Percentiles rank a stretch among this genome's conserved stretches.
Evolutionary conservation across 2,329 filamentous ascomycete species (phyloP).

Genomic region (Ilyonectria mors-panacis): DNA sequence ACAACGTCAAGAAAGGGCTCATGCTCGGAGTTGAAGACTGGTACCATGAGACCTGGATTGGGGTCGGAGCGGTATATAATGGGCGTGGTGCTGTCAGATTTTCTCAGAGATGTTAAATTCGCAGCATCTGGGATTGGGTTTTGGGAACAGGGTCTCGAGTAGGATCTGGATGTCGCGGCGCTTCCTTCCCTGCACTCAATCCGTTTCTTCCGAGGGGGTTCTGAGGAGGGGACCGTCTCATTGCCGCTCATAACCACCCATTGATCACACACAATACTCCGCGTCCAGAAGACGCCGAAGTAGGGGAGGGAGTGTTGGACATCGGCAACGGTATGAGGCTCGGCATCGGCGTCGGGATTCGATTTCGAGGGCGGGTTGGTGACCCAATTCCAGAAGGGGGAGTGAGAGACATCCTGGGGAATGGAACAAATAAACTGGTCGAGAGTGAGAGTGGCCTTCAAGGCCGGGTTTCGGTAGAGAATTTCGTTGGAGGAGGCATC

Average conservation of each 20-base stretch:
- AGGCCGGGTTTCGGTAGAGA: constrained; percentile 57
- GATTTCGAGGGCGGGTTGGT: constrained; percentile 38
- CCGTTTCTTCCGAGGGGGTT: constrained; percentile 52
- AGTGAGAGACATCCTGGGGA: constrained; percentile 49
- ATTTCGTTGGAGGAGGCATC: constrained; percentile 38
- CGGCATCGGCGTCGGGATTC: constrained; percentile 20
- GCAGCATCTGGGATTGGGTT: constrained; percentile 42
- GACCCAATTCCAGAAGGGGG: constrained; percentile 59
- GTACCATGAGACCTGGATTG: constrained; percentile 52
- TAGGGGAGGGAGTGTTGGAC: constrained; percentile 49
- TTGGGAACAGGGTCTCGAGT: constrained; percentile 42
- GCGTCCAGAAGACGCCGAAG: constrained; percentile 56
- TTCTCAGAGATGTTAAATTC: constrained; percentile 38
- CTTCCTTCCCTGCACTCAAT: constrained; percentile 45
- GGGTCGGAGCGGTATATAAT: constrained; percentile 51
- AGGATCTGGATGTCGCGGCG: constrained; percentile 30
- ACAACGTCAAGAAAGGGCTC: constrained; percentile 58
- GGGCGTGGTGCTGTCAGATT: constrained; percentile 43
- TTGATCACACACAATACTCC: constrained; percentile 50
- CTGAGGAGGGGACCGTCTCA: constrained; percentile 50
- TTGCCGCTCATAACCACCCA: constrained; percentile 60
- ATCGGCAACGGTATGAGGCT: constrained; percentile 25
- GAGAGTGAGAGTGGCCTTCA: constrained; percentile 50
- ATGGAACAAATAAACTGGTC: constrained; percentile 51
- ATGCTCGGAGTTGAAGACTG: constrained; percentile 53